Evolutionary conservation across 192 early-diverging fungal genomes (phyloP).

Genomic region (Coemansia sp.): DNA sequence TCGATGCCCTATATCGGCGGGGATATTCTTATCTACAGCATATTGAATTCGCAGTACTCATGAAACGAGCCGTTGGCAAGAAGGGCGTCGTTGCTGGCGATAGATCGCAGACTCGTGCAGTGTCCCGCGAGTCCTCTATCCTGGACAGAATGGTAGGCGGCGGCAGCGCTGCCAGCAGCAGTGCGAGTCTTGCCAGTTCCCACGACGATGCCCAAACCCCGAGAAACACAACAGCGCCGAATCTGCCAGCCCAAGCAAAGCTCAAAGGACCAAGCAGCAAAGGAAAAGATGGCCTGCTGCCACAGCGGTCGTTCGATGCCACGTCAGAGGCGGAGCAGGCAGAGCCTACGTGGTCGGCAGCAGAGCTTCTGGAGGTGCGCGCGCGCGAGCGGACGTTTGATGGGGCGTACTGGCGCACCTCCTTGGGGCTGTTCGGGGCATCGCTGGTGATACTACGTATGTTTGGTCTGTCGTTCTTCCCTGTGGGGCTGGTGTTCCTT

Average conservation of each 20-base stretch:
- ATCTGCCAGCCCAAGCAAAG: background rate
- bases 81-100: background rate
- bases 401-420: slow-evolving; percentile 55
- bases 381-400: slow-evolving; percentile 56
- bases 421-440: slow-evolving; percentile 52
- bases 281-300: background rate
- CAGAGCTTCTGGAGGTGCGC: slow-evolving; percentile 52
- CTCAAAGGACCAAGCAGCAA: background rate
- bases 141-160: slow-evolving; percentile 4
- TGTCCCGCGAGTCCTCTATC: background rate
- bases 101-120: background rate
- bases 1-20: background rate
- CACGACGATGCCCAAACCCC: background rate
- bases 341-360: slow-evolving; percentile 35
- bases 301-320: background rate
- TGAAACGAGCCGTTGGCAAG: background rate
- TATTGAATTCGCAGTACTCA: background rate
- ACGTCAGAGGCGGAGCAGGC: slow-evolving; percentile 1
- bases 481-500: slow-evolving; percentile 52
- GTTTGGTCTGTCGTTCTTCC: slow-evolving; percentile 48
- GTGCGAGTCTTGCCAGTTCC: background rate
- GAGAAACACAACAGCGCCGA: background rate
- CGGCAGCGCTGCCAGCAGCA: slow-evolving; percentile 7
- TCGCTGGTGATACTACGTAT: slow-evolving; percentile 48
- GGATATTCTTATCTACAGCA: background rate